Base-by-base conservation (phyloP, 2,329 filamentous ascomycete genomes). In the Pezicula neosporulosa region DNA sequence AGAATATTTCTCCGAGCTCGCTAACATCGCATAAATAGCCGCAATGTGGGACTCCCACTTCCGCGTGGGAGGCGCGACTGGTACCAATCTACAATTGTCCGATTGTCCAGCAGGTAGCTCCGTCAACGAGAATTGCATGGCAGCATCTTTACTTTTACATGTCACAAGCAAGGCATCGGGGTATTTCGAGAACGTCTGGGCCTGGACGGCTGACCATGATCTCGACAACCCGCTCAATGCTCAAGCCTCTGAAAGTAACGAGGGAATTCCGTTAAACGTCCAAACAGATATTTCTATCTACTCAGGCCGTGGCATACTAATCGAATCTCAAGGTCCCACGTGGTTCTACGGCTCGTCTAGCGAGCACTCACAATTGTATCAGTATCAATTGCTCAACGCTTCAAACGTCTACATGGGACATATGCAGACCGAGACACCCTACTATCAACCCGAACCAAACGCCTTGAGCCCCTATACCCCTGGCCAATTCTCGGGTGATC, bases 301-400 rank as follows among this genome's bases (percentile, higher is more conserved):
- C 24, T 24, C 24, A 24, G 24, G 24, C 24, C 24, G 24, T 24
- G 39, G 64, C 42, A 54, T 65, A 10, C 48, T 86, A 35, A 82
- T 95, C 60, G 89, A 96, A 72, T 71, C 76, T 44, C 77, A 86
- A 64, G 84, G 85, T 10, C 81, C 86, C 6, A 82, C 85, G 47
- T 94, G 90, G 90, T 71, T 92, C 60, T 90, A 85, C 71, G 90
- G 81, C 9, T 92, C 88, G 1, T 72, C 80, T 15, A 77, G 79
- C n/a, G 81, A 85, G 72, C 81, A 85, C 71, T 80, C 66, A 53
- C 76, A 81, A 18, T 71, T 84, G 35, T 89, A 87, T 73, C 90
- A 96, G 75, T 96, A 95, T 75, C 18, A 46, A 7, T 63, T 63
- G 18, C 67, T 71, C 9, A 68, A 69, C 35, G 72, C 75, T 4